phyloP scores from a whole-genome alignment of 140 eudicot species.

The Flaveria floridana region DNA sequence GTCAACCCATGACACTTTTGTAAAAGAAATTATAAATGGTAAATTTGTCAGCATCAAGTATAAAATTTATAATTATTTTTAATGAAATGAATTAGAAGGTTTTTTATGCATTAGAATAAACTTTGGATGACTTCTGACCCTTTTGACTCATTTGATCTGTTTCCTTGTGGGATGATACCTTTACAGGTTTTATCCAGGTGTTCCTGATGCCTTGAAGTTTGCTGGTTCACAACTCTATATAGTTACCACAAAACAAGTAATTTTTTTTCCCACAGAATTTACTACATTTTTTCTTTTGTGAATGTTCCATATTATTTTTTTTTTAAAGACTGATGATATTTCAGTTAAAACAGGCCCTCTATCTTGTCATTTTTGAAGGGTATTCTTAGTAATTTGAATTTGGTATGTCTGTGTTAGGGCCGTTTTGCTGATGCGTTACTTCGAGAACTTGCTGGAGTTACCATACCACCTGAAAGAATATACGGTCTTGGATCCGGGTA shows the following conservation, averaged over 20 bases:
- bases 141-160: not conserved
- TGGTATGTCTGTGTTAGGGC: constrained; percentile 40
- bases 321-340: constrained; percentile 17
- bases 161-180: not conserved
- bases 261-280: constrained; percentile 1
- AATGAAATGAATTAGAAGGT: not conserved
- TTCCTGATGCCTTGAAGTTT: constrained; percentile 88
- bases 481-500: constrained; percentile 90
- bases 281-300: not conserved
- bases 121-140: not conserved
- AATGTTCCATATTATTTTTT: too few species aligned
- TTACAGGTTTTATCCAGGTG: constrained; percentile 90
- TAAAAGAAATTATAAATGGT: not conserved
- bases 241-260: constrained; percentile 91
- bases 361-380: not conserved
- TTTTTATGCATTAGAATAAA: not conserved
- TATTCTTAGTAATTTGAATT: not conserved
- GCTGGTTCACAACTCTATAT: constrained; percentile 81
- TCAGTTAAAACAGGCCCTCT: not conserved
- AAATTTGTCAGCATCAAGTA: not conserved
- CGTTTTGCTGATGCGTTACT: constrained; percentile 88
- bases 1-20: constrained; percentile 9
- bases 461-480: constrained; percentile 82
- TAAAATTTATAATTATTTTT: not conserved
- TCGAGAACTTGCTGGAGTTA: constrained; percentile 85